Conservation (phyloP, 2,329 filamentous ascomycete genomes). For the Calonectria fujianensis region DNA sequence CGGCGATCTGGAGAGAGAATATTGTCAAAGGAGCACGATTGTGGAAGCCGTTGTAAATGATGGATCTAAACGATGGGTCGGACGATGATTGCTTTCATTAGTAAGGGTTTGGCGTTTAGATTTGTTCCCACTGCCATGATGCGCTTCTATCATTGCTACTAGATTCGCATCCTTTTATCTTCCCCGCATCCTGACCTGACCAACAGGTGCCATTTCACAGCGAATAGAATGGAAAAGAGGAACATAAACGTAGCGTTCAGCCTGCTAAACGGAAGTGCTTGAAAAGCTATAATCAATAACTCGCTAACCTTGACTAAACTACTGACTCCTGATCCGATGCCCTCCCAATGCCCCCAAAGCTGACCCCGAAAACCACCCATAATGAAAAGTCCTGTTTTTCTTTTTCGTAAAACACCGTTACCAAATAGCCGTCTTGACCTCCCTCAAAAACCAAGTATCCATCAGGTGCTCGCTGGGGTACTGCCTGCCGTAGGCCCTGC, state of each 20-base stretch:
- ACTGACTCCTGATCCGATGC: background rate
- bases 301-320: background rate
- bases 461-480: slow-evolving; percentile 26
- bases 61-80: background rate
- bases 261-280: background rate
- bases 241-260: background rate
- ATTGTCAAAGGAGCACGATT: background rate
- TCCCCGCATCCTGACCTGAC: background rate
- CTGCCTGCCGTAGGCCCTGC: slow-evolving; percentile 14
- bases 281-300: slow-evolving; percentile 2
- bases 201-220: background rate
- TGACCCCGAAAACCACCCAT: background rate
- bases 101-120: background rate
- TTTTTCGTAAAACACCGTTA: background rate
- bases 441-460: slow-evolving; percentile 27
- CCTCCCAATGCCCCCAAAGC: background rate
- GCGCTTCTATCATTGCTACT: background rate
- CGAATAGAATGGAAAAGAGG: background rate
- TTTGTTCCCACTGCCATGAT: background rate
- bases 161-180: background rate
- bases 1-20: background rate
- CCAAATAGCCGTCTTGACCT: slow-evolving; percentile 25
- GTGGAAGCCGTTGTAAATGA: background rate
- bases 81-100: background rate
- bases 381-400: background rate